Evolutionary conservation across 75 land plant genomes (phyloP), one percentile per base, ranked within the genome.

Genomic region (Selaginella moellendorffii): DNA sequence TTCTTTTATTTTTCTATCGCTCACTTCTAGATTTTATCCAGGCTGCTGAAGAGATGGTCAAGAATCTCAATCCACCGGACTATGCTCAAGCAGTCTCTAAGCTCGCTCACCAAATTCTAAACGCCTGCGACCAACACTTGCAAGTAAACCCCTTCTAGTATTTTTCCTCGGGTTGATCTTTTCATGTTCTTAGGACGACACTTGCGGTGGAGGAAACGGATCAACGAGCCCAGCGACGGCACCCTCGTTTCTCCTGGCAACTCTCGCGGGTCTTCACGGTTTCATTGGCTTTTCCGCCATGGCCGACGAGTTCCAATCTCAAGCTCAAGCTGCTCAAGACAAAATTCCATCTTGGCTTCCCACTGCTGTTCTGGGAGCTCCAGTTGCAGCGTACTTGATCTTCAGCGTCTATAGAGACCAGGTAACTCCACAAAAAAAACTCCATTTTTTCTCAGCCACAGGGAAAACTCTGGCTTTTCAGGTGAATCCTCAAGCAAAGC

Each of bases 321-420:
- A n/a, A 23, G 31, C 54, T 24, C 58, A 73, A 27, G 66, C 56
- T 42, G 63, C 70, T 20, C 51, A n/a, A n/a, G n/a, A 61, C 22
- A 36, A 61, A 24, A 36, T 52, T 27, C 79, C 79, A 18, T 53
- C 22, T 28, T 77, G 79, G 79, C 76, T 77, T 18, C 62, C 56
- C 27, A 76, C 76, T 1, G 21, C 71, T 1, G 54, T 77, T 26
- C 63, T 77, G 28, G 68, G 76, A 0, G 68, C 72, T 23, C 79
- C 76, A 2, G 68, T 73, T 26, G 71, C 53, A 2, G 68, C 79
- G 0, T 77, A 77, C 30, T 21, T 54, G 14, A 5, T 77, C 30
- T 77, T 77, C 63, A 63, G 27, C 52, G 20, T 72, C 10, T 77
- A 77, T 28, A 68, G 76, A 0, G 64, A 69, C 1, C 53, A 77